Percentiles rank a stretch among this genome's conserved stretches.
These are phyloP conservation scores for Fraxinus platypoda DNA, from an alignment of 305 asterid species.

Conservation along the genomic window DNA sequence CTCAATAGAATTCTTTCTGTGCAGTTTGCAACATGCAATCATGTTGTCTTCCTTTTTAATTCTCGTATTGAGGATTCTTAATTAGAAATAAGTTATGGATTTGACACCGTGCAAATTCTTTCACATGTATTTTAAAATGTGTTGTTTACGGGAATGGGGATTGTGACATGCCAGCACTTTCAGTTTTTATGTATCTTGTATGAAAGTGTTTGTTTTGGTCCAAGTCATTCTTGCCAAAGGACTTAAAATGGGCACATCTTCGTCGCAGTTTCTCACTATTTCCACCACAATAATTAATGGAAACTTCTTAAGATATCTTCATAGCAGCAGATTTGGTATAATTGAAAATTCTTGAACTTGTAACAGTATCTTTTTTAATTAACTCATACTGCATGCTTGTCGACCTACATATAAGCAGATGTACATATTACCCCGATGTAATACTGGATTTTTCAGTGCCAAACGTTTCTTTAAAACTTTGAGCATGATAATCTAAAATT, in stretches of 20 bases:
- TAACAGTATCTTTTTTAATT: neutral
- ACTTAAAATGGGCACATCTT: neutral
- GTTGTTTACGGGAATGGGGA: neutral
- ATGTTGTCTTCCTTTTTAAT: neutral
- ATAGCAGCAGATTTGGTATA: neutral
- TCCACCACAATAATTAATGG: neutral
- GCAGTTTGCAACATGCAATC: neutral
- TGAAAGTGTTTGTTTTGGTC: neutral
- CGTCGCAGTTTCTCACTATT: neutral
- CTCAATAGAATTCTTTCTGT: constrained; percentile 20
- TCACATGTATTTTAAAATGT: neutral
- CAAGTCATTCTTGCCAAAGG: neutral
- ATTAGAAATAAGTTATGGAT: constrained; percentile 2
- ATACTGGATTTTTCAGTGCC: neutral
- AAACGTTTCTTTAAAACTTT: neutral
- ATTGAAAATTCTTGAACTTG: neutral
- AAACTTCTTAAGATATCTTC: neutral
- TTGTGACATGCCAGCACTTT: neutral
- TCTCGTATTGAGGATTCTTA: constrained; percentile 5
- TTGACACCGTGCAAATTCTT: neutral
- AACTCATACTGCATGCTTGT: neutral
- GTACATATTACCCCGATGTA: neutral
- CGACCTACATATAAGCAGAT: neutral
- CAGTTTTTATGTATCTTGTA: neutral
- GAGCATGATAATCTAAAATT: constrained; percentile 16